Conservation (phyloP, 371 early-diverging fungal genomes). For the Mortierella sp. region DNA sequence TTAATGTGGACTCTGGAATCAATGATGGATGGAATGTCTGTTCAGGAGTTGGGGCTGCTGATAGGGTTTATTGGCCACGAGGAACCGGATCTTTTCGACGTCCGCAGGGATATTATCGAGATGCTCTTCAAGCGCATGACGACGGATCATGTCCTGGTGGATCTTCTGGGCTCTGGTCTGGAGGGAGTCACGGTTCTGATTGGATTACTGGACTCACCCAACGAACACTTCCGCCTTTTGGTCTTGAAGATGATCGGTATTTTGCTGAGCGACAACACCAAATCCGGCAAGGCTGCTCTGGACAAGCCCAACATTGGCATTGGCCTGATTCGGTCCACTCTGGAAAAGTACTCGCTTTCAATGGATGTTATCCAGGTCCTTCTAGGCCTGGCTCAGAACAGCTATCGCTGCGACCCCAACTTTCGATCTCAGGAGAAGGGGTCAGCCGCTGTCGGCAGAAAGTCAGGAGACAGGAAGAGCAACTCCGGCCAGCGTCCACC, state of each 20-base stretch:
- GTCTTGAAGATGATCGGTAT: slow-evolving; percentile 61
- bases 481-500: slow-evolving; percentile 6
- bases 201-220: slow-evolving; percentile 57
- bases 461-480: slow-evolving; percentile 23
- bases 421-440: slow-evolving; percentile 39
- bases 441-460: slow-evolving; percentile 5
- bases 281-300: slow-evolving; percentile 56
- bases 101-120: slow-evolving; percentile 59
- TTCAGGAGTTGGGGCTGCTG: slow-evolving; percentile 55
- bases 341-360: slow-evolving; percentile 56
- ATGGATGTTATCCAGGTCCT: slow-evolving; percentile 60
- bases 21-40: slow-evolving; percentile 60
- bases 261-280: slow-evolving; percentile 59
- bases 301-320: slow-evolving; percentile 59
- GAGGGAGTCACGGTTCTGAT: slow-evolving; percentile 58
- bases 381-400: slow-evolving; percentile 57
- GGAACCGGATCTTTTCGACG: slow-evolving; percentile 49
- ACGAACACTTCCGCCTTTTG: slow-evolving; percentile 57
- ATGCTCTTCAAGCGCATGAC: slow-evolving; percentile 61
- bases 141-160: slow-evolving; percentile 47
- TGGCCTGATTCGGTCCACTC: slow-evolving; percentile 45
- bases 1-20: slow-evolving; percentile 60
- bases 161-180: slow-evolving; percentile 50
- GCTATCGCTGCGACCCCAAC: slow-evolving; percentile 57
- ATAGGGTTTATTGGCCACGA: slow-evolving; percentile 58